Conservation (phyloP, 208 protist species). For the Naegleria gruberi region DNA sequence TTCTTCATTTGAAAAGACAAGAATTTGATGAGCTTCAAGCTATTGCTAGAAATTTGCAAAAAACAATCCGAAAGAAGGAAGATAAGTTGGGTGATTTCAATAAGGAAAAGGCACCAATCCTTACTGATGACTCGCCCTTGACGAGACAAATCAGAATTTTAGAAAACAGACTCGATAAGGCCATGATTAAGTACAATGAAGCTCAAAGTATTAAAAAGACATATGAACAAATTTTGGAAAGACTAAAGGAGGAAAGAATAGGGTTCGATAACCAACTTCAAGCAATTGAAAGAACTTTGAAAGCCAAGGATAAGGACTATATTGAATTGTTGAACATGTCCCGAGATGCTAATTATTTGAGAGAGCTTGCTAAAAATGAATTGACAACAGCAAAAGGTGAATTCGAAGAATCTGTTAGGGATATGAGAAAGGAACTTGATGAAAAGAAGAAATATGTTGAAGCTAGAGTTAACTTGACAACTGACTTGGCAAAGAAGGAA, state of each 20-base stretch:
- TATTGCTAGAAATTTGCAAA: slow-evolving; percentile 56
- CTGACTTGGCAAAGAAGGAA: slow-evolving; percentile 44
- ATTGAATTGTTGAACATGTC: slow-evolving; percentile 71
- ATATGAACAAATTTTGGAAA: slow-evolving; percentile 66
- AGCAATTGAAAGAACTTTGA: slow-evolving; percentile 53
- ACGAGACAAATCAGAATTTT: slow-evolving; percentile 67
- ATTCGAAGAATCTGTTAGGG: slow-evolving; percentile 47
- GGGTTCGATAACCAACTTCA: slow-evolving; percentile 56
- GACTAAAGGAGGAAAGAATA: slow-evolving; percentile 55
- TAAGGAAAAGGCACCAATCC: slow-evolving; percentile 42
- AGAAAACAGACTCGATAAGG: slow-evolving; percentile 75
- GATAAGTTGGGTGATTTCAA: slow-evolving; percentile 51
- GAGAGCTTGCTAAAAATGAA: slow-evolving; percentile 46
- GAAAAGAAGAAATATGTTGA: slow-evolving; percentile 58
- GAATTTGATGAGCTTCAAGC: slow-evolving; percentile 69
- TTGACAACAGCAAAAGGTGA: slow-evolving; percentile 43
- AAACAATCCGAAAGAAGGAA: slow-evolving; percentile 49
- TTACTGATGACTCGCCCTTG: slow-evolving; percentile 54
- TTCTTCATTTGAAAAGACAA: slow-evolving; percentile 62
- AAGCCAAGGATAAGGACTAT: slow-evolving; percentile 69
- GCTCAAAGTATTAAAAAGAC: slow-evolving; percentile 61
- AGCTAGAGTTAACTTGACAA: slow-evolving; percentile 46
- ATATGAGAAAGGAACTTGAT: slow-evolving; percentile 63
- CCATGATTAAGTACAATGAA: slow-evolving; percentile 71
- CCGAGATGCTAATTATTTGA: slow-evolving; percentile 57